Evolutionary conservation across 192 early-diverging fungal genomes (phyloP).

Genomic region (Cetraspora pellucida): DNA sequence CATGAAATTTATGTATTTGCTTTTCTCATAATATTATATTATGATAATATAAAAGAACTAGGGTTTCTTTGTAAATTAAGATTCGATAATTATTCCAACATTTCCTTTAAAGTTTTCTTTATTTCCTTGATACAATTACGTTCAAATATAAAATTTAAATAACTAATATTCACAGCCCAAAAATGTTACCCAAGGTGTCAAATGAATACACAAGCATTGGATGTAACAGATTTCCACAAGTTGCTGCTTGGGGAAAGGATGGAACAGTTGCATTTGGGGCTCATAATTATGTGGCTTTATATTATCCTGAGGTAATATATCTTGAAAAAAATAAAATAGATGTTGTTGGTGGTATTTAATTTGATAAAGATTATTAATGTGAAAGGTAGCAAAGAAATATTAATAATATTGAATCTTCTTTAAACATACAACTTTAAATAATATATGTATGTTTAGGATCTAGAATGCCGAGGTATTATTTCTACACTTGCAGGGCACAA

Average conservation of each 20-base stretch:
- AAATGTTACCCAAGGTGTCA: too few species aligned
- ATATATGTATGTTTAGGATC: constrained; percentile 43
- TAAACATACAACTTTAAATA: background rate
- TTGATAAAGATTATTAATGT: background rate
- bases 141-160: too few species aligned
- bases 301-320: constrained; percentile 58
- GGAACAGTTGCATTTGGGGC: constrained; percentile 77
- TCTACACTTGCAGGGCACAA: constrained; percentile 76
- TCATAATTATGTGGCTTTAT: constrained; percentile 68
- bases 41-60: too few species aligned
- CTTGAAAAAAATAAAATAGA: constrained; percentile 43
- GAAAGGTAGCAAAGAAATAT: background rate
- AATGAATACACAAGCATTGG: constrained; percentile 62
- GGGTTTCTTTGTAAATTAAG: too few species aligned
- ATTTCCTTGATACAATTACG: too few species aligned
- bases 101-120: too few species aligned
- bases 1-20: too few species aligned
- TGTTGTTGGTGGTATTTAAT: background rate
- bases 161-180: too few species aligned
- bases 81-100: too few species aligned
- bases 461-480: constrained; percentile 48
- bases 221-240: constrained; percentile 67
- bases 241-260: constrained; percentile 60
- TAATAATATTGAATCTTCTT: background rate
- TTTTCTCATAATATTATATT: too few species aligned